Percentiles rank a stretch among this genome's conserved stretches.
These are phyloP conservation scores for Talaromyces proteolyticus DNA, from an alignment of 495 filamentous ascomycete genomes.

Conservation along the genomic window DNA sequence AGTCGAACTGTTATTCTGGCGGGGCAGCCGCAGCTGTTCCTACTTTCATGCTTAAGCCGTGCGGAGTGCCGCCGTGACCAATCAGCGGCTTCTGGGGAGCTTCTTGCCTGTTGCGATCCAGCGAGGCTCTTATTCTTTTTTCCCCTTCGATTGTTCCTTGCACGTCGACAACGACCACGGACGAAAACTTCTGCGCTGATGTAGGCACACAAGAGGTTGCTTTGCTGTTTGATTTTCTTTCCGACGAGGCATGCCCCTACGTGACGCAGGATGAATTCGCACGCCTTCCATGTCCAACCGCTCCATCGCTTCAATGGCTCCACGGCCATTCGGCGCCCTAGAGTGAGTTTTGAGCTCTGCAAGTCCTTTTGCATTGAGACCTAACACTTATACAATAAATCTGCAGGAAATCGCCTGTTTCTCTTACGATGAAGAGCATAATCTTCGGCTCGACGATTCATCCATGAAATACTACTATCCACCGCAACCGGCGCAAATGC, in stretches of 20 bases:
- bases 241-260: background rate
- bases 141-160: too few relatives aligned
- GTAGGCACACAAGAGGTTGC: too few relatives aligned
- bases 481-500: constrained; percentile 60
- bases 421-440: constrained; percentile 79
- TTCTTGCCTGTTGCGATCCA: too few relatives aligned
- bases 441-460: constrained; percentile 67
- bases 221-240: background rate
- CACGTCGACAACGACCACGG: too few relatives aligned
- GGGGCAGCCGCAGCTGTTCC: too few relatives aligned
- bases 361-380: background rate
- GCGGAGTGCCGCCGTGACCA: too few relatives aligned
- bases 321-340: constrained; percentile 62
- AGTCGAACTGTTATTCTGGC: too few relatives aligned
- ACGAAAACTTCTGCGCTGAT: too few relatives aligned
- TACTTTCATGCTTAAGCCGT: too few relatives aligned
- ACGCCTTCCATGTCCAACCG: constrained; percentile 56
- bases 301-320: constrained; percentile 52
- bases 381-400: background rate
- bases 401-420: constrained; percentile 79
- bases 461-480: constrained; percentile 87
- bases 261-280: constrained; percentile 23
- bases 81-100: too few relatives aligned
- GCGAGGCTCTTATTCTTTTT: too few relatives aligned
- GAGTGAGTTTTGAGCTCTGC: constrained; percentile 32